phyloP scores from a whole-genome alignment of 805 yeast species.

The Yarrowia deformans region DNA sequence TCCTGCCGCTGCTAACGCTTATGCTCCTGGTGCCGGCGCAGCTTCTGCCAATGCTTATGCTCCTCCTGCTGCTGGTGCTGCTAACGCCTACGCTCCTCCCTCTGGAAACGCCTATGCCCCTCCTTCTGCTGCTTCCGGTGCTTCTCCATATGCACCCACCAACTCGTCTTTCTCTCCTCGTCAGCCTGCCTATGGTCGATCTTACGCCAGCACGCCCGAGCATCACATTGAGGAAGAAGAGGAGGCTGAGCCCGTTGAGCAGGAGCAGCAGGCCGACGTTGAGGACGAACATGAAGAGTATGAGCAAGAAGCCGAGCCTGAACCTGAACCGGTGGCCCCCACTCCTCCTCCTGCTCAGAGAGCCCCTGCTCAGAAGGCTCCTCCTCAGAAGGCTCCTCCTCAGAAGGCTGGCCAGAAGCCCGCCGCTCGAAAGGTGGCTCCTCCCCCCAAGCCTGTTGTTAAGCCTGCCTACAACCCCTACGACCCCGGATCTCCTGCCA shows the following conservation, averaged over 20 bases:
- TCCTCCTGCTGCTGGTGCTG: constrained; percentile 13
- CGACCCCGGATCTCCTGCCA: constrained; percentile 22
- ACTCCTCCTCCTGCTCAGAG: constrained; percentile 3
- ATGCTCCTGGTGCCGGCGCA: constrained; percentile 10
- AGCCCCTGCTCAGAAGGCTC: constrained; percentile 3
- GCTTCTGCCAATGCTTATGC: constrained; percentile 18
- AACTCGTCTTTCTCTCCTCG: constrained; percentile 23
- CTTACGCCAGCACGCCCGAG: constrained; percentile 30
- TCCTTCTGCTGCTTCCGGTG: constrained; percentile 4
- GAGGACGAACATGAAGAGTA: constrained; percentile 1
- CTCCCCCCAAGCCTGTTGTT: constrained; percentile 17
- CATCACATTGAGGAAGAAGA: constrained; percentile 32
- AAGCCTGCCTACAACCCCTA: constrained; percentile 31
- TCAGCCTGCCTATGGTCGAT: constrained; percentile 29
- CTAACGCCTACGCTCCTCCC: constrained; percentile 20
- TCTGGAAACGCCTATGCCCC: constrained; percentile 21
- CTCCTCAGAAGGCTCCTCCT: constrained; percentile 6
- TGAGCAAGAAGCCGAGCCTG: constrained; percentile 9
- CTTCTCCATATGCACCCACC: constrained; percentile 8
- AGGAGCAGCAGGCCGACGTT: neutral
- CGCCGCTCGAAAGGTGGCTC: constrained; percentile 30
- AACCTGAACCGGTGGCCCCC: neutral
- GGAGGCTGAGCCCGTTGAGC: constrained; percentile 5
- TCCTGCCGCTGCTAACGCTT: constrained; percentile 44
- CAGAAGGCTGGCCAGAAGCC: constrained; percentile 15